Conservation (phyloP, 106 monocot species). For the Allium fistulosum region DNA sequence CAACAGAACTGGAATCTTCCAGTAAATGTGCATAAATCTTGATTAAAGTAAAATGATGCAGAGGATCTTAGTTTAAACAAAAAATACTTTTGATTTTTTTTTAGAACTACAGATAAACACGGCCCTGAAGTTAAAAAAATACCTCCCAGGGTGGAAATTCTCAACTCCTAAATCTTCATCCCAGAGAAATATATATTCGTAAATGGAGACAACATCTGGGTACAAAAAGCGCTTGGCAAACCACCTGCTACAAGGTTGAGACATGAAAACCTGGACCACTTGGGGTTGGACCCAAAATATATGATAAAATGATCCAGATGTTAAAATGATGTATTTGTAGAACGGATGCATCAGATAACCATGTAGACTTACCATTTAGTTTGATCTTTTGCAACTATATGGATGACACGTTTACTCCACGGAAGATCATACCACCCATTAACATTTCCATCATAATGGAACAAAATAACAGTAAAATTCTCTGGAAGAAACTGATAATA, state of each 20-base stretch:
- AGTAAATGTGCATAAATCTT: no score
- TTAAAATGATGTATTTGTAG: not conserved
- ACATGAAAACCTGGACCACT: not conserved
- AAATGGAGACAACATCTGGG: slow-evolving; percentile 63
- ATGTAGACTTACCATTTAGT: slow-evolving; percentile 60
- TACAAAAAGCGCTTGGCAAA: slow-evolving; percentile 81
- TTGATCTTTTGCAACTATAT: slow-evolving; percentile 62
- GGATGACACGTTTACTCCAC: slow-evolving; percentile 69
- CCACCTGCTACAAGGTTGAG: slow-evolving; percentile 42
- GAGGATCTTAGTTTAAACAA: no score
- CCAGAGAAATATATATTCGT: slow-evolving; percentile 84
- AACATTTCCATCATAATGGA: slow-evolving; percentile 85
- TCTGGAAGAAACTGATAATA: slow-evolving; percentile 72
- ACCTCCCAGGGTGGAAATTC: slow-evolving; percentile 70
- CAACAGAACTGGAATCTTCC: no score
- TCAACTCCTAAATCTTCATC: slow-evolving; percentile 74
- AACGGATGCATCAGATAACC: not conserved
- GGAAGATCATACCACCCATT: slow-evolving; percentile 61
- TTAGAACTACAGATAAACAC: no score
- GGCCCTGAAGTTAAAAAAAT: not conserved
- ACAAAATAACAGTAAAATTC: slow-evolving; percentile 68
- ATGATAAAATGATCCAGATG: no score
- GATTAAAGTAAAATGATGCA: no score
- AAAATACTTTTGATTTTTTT: no score
- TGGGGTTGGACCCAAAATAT: no score